These are phyloP conservation scores for Teratosphaeriaceae sp. DNA, from an alignment of 2,329 filamentous ascomycete genomes.

Conservation along the genomic window DNA sequence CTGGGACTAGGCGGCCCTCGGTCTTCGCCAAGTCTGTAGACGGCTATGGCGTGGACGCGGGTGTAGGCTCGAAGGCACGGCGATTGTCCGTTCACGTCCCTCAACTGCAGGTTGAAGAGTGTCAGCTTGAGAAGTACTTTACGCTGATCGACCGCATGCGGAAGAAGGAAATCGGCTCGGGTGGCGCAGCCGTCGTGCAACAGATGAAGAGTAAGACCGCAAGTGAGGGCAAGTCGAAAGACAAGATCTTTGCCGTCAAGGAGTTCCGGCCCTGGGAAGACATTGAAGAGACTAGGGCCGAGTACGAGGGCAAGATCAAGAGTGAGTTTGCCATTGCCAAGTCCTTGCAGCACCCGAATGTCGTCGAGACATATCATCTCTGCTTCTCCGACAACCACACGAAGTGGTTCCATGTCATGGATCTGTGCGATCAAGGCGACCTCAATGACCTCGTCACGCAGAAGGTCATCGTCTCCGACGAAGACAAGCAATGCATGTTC, in stretches of 20 bases:
- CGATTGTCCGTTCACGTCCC: slow-evolving; percentile 26
- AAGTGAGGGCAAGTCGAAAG: slow-evolving; percentile 30
- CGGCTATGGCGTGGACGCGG: slow-evolving; percentile 25
- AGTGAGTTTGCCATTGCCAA: slow-evolving; percentile 85
- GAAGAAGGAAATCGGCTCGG: slow-evolving; percentile 71
- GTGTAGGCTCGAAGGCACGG: slow-evolving; percentile 30
- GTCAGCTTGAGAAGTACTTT: slow-evolving; percentile 39
- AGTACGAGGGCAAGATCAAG: slow-evolving; percentile 85
- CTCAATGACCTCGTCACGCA: slow-evolving; percentile 64
- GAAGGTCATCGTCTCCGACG: slow-evolving; percentile 57
- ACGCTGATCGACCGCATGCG: slow-evolving; percentile 65
- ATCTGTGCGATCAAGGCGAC: slow-evolving; percentile 79
- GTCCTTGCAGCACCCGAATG: slow-evolving; percentile 78
- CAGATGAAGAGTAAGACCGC: slow-evolving; percentile 68
- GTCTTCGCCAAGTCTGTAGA: slow-evolving; percentile 25
- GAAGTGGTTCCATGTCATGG: slow-evolving; percentile 89
- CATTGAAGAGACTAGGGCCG: slow-evolving; percentile 57
- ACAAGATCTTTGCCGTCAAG: slow-evolving; percentile 75
- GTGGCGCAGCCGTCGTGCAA: slow-evolving; percentile 74
- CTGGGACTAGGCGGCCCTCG: slow-evolving; percentile 24
- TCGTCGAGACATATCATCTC: slow-evolving; percentile 71
- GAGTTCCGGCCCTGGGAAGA: slow-evolving; percentile 71
- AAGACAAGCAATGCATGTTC: slow-evolving; percentile 77
- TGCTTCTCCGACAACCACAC: slow-evolving; percentile 59
- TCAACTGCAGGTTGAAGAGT: slow-evolving; percentile 25